These are phyloP conservation scores for Colletotrichum sp. DNA, from an alignment of 2,329 filamentous ascomycete genomes.

Conservation along the genomic window DNA sequence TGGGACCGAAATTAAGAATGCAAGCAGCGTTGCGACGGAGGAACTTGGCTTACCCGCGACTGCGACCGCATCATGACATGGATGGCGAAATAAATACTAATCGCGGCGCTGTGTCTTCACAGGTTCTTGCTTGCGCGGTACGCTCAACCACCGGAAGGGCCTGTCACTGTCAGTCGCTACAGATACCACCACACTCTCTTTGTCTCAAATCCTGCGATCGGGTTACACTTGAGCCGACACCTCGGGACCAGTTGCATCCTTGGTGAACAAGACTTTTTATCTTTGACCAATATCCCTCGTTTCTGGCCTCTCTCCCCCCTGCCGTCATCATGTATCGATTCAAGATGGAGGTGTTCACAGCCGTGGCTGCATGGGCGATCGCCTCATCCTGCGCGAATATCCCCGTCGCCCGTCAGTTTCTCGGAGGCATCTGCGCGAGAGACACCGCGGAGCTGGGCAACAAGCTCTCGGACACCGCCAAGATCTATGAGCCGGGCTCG, in stretches of 20 bases:
- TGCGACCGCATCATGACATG: not conserved
- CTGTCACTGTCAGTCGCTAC: not conserved
- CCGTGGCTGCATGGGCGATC: constrained; percentile 29
- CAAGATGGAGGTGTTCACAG: constrained; percentile 29
- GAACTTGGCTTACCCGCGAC: not conserved
- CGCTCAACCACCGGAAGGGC: not conserved
- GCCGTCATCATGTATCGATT: not conserved
- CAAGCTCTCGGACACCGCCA: constrained; percentile 41
- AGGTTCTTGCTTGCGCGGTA: not conserved
- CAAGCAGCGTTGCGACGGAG: not conserved
- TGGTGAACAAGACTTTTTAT: not conserved
- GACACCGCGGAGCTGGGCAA: constrained; percentile 28
- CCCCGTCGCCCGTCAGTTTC: constrained; percentile 7
- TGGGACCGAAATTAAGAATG: not conserved
- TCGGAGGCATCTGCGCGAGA: constrained; percentile 21
- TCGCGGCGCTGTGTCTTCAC: not conserved
- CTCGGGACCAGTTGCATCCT: not conserved
- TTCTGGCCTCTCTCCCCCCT: not conserved
- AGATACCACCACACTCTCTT: not conserved
- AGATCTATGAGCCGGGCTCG: constrained; percentile 47
- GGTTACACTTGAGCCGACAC: not conserved
- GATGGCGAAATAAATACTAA: constrained; percentile 2
- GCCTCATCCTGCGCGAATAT: constrained; percentile 24
- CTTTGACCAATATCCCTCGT: not conserved
- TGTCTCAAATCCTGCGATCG: not conserved